A percentile compares a stretch with the other conserved stretches of the same genome.
Conservation (phyloP, 2,329 filamentous ascomycete genomes). For the Stagonosporopsis vannaccii region DNA sequence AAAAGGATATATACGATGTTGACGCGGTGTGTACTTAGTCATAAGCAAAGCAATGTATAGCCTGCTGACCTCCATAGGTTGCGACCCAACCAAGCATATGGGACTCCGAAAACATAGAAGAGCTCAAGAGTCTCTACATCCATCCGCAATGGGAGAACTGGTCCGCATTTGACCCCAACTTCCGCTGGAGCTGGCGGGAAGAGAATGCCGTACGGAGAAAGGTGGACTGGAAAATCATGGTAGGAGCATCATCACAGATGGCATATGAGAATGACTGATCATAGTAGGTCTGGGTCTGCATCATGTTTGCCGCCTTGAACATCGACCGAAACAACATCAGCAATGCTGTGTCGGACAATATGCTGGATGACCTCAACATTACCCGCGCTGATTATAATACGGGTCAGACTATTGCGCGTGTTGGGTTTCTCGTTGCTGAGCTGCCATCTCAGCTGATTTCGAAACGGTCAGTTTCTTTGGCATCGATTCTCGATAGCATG, state of each 20-base stretch:
- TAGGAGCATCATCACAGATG: not conserved
- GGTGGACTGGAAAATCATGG: slow-evolving; percentile 23
- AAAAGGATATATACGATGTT: slow-evolving; percentile 14
- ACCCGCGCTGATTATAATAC: slow-evolving; percentile 24
- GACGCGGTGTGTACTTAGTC: slow-evolving; percentile 4
- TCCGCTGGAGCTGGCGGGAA: slow-evolving; percentile 61
- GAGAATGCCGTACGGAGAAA: slow-evolving; percentile 51
- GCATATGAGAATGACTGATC: slow-evolving; percentile 53
- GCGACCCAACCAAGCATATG: slow-evolving; percentile 22
- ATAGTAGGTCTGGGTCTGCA: slow-evolving; percentile 52
- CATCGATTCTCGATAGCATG: not conserved
- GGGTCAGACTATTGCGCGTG: slow-evolving; percentile 67
- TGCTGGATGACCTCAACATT: slow-evolving; percentile 28
- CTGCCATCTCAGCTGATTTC: slow-evolving; percentile 53
- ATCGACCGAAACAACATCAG: slow-evolving; percentile 53
- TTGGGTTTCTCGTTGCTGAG: slow-evolving; percentile 72
- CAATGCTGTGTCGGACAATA: slow-evolving; percentile 31
- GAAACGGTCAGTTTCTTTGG: slow-evolving; percentile 33
- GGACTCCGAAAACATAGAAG: slow-evolving; percentile 10
- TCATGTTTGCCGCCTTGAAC: slow-evolving; percentile 60
- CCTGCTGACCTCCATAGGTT: slow-evolving; percentile 3
- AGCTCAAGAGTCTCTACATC: slow-evolving; percentile 17
- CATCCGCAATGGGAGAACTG: slow-evolving; percentile 59
- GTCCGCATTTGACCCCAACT: slow-evolving; percentile 63
- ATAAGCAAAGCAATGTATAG: not conserved